Evolutionary conservation across 2,329 filamentous ascomycete genomes (phyloP), one percentile per base, ranked within the genome.

Genomic region (Pseudonectria foliicola): DNA sequence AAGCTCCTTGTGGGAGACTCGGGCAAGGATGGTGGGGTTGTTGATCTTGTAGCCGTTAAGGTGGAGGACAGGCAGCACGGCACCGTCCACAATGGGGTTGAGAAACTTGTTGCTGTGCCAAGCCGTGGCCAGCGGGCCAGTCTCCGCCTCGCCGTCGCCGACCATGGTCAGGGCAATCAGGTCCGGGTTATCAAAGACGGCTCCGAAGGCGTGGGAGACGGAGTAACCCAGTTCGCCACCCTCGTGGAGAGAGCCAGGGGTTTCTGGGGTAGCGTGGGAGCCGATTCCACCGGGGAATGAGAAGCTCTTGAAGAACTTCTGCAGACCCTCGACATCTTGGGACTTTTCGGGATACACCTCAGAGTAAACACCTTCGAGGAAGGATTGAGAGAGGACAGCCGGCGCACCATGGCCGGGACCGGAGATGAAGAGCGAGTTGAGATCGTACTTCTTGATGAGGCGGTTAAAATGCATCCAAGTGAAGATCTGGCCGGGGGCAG

Each of bases 1-100:
- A 6, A 89, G 68, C 60, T 89, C 84, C 42, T 82, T 75, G 55
- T 87, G 82, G 28, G 75, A 75, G 52, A 89, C 81, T 45, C 84
- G 77, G 11, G 83, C 77, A 12, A 88, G 71, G 1, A 89, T 54
- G 5, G 79, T 88, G 7, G 82, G 82, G 59, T 86, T 85, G 66
- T 85, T 85, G 66, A 88, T 88, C 68, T 89, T 89, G 71, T 88
- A 89, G 30, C 84, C 84, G 49, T 89, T 89, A 24, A 89, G 68
- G 57, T 89, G 82, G 10, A 89, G 70, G 6, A 89, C 77, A 0
- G 84, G 84, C 2, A 89, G 68, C 7, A 89, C 84, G 25, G 82
- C 84, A 21, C 84, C 84, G 50, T 88, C 83, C 0, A 74, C 80
- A 47, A 85, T 81, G 4, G 84, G 84, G 54, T 88, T 87, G 44